These are phyloP conservation scores for Lentinula sp. DNA, from an alignment of 768 basidiomycete species.

Conservation along the genomic window DNA sequence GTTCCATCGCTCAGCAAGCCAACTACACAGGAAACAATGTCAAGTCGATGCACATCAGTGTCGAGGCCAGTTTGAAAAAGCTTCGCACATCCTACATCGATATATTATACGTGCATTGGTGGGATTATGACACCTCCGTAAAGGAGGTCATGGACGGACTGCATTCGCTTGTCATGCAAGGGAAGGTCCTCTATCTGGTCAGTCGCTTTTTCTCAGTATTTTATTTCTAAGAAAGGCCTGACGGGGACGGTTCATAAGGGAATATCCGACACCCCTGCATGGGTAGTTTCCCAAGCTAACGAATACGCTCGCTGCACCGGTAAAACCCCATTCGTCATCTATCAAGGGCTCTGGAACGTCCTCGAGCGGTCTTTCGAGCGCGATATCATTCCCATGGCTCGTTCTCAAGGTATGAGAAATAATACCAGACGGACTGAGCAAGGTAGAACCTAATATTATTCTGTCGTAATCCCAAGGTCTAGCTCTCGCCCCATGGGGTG, in stretches of 20 bases:
- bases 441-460: too few relatives aligned
- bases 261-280: slow-evolving; percentile 26
- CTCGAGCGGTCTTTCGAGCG: slow-evolving; percentile 34
- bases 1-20: slow-evolving; percentile 5
- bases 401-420: slow-evolving; percentile 4
- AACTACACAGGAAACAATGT: slow-evolving; percentile 31
- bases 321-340: slow-evolving; percentile 38
- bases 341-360: slow-evolving; percentile 30
- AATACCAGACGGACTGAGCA: too few relatives aligned
- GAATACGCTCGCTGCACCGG: slow-evolving; percentile 35
- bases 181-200: slow-evolving; percentile 39
- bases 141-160: slow-evolving; percentile 42
- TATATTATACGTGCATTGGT: slow-evolving; percentile 50
- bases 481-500: slow-evolving; percentile 32
- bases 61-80: slow-evolving; percentile 22
- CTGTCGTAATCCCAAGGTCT: slow-evolving; percentile 12
- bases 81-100: slow-evolving; percentile 57
- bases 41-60: slow-evolving; percentile 27
- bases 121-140: slow-evolving; percentile 40
- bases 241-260: slow-evolving; percentile 10
- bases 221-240: background rate
- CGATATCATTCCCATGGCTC: slow-evolving; percentile 33
- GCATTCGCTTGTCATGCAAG: slow-evolving; percentile 32
- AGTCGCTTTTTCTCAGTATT: background rate
- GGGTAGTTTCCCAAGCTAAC: slow-evolving; percentile 31